A percentile compares a stretch with the other conserved stretches of the same genome.
Conservation (phyloP, 2,329 filamentous ascomycete species). For the Ophiostoma piceae region DNA sequence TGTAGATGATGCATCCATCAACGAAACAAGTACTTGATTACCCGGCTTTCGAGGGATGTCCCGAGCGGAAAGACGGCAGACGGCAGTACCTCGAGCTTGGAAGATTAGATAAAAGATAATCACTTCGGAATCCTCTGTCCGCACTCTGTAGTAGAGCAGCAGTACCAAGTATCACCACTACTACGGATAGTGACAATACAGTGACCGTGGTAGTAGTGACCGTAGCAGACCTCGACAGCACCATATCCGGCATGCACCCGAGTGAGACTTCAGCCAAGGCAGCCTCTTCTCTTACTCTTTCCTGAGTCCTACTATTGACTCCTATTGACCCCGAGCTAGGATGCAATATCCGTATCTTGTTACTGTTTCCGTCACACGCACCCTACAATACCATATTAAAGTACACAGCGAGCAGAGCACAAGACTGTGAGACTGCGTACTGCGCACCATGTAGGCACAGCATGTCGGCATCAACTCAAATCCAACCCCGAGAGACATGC, state of each 20-base stretch:
- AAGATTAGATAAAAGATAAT: neutral
- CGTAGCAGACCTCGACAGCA: neutral
- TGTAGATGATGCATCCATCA: neutral
- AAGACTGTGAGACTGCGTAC: neutral
- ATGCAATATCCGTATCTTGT: constrained; percentile 1
- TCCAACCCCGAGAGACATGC: constrained; percentile 2
- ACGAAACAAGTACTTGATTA: neutral
- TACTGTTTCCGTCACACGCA: neutral
- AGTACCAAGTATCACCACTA: neutral
- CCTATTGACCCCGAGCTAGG: neutral
- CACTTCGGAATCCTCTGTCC: neutral
- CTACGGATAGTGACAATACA: neutral
- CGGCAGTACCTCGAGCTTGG: neutral
- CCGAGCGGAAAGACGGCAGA: constrained; percentile 6
- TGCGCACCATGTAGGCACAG: neutral
- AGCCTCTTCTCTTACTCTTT: neutral
- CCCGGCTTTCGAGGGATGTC: neutral
- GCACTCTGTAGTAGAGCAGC: neutral
- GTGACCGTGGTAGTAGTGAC: neutral
- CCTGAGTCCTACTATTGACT: too few relatives aligned
- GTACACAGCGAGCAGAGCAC: neutral
- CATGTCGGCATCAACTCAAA: constrained; percentile 14
- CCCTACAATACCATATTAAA: neutral
- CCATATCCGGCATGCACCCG: neutral
- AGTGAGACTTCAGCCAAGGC: neutral